phyloP scores from a whole-genome alignment of 2,329 filamentous ascomycete genomes.

The Cordyceps fumosorosea region DNA sequence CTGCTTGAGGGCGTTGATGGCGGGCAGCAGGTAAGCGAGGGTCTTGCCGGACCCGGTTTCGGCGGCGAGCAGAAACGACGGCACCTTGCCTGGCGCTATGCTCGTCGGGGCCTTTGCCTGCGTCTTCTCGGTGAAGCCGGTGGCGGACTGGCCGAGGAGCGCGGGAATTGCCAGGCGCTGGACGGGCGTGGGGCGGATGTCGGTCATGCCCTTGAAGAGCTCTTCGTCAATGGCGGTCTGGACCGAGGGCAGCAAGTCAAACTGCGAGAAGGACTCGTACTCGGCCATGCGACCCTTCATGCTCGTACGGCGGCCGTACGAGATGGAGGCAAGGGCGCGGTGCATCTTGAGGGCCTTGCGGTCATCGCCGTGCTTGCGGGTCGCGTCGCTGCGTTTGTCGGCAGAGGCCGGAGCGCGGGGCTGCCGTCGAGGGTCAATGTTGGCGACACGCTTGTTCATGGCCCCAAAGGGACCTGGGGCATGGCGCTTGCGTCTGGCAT shows the following conservation, averaged over 20 bases:
- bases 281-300: slow-evolving; percentile 53
- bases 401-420: slow-evolving; percentile 14
- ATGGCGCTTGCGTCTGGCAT: slow-evolving; percentile 30
- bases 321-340: slow-evolving; percentile 64
- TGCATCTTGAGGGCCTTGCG: slow-evolving; percentile 92
- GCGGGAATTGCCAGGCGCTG: slow-evolving; percentile 84
- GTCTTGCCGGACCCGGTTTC: slow-evolving; percentile 98
- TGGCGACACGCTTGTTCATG: slow-evolving; percentile 50
- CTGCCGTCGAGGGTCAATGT: slow-evolving; percentile 23
- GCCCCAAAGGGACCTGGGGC: slow-evolving; percentile 45
- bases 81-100: background rate
- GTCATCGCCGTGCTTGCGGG: slow-evolving; percentile 31
- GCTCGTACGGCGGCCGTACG: slow-evolving; percentile 59
- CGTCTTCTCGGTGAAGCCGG: slow-evolving; percentile 20
- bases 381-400: slow-evolving; percentile 18
- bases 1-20: slow-evolving; percentile 77
- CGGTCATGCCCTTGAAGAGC: slow-evolving; percentile 65
- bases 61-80: slow-evolving; percentile 74
- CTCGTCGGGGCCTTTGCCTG: slow-evolving; percentile 33
- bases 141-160: slow-evolving; percentile 53
- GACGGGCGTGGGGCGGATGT: slow-evolving; percentile 78
- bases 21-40: slow-evolving; percentile 80
- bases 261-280: slow-evolving; percentile 73
- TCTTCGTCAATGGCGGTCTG: slow-evolving; percentile 66
- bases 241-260: slow-evolving; percentile 66